Percentiles rank a stretch among this genome's conserved stretches.
Evolutionary conservation across 352 stramenopile genomes (phyloP).

Genomic region (Pythium guiyangense): DNA sequence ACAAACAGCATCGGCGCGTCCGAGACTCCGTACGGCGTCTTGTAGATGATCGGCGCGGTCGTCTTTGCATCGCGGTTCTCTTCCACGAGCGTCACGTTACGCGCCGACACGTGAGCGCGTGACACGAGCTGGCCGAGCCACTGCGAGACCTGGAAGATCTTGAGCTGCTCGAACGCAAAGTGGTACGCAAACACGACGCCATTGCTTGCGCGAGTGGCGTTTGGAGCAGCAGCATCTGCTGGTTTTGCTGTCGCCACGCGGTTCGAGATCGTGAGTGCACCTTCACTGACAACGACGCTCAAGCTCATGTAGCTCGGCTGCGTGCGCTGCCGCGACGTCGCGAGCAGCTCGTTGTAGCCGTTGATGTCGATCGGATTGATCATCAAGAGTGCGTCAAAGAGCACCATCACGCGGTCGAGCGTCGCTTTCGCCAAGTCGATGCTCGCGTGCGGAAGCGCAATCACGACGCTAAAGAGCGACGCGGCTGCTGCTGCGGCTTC

Average conservation of each 20-base stretch:
- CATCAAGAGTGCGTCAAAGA: conserved; percentile 82
- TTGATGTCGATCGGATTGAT: conserved; percentile 87
- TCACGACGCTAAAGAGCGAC: conserved; percentile 54
- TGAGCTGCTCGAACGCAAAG: conserved; percentile 69
- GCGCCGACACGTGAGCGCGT: conserved; percentile 59
- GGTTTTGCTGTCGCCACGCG: conserved; percentile 16
- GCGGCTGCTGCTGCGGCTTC: conserved; percentile 48
- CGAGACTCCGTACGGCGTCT: conserved; percentile 71
- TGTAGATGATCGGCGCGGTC: conserved; percentile 70
- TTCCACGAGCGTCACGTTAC: conserved; percentile 76
- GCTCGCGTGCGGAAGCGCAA: conserved; percentile 48
- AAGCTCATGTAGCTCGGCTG: conserved; percentile 78
- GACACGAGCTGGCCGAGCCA: conserved; percentile 83
- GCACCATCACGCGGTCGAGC: conserved; percentile 74
- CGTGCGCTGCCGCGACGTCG: conserved; percentile 44
- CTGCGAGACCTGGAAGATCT: conserved; percentile 84
- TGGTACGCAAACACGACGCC: conserved; percentile 58
- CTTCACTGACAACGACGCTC: conserved; percentile 55
- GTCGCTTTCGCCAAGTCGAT: conserved; percentile 61
- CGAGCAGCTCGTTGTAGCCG: conserved; percentile 69
- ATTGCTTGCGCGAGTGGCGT: conserved; percentile 1
- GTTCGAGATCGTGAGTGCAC: conserved; percentile 56
- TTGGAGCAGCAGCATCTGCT: conserved; percentile 1
- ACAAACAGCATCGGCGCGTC: conserved; percentile 77
- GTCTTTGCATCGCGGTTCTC: conserved; percentile 39